These are phyloP conservation scores for Chlorociboria aeruginascens DNA, from an alignment of 495 filamentous ascomycete species.

Conservation along the genomic window DNA sequence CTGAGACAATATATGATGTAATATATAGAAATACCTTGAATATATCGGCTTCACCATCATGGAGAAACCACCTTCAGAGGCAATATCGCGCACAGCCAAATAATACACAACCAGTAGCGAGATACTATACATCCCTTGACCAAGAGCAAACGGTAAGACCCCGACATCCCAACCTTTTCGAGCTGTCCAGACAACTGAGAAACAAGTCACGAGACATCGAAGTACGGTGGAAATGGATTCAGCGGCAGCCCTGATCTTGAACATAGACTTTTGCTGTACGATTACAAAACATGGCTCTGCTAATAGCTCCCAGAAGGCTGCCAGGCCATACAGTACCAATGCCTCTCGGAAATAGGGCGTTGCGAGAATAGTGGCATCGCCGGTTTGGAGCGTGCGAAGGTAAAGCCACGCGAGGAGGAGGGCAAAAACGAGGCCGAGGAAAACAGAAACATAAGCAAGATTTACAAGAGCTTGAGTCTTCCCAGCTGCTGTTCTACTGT, in stretches of 20 bases:
- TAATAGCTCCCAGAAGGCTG: conserved; percentile 67
- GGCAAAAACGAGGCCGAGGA: conserved; percentile 55
- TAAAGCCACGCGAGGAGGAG: conserved; percentile 53
- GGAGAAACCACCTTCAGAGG: conserved; percentile 42
- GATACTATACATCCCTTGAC: conserved; percentile 67
- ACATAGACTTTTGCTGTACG: conserved; percentile 66
- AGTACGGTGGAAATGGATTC: conserved; percentile 69
- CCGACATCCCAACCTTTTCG: conserved; percentile 41
- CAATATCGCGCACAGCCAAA: conserved; percentile 31
- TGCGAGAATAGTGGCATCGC: conserved; percentile 29
- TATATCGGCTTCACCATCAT: conserved; percentile 25
- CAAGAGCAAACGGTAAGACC: conserved; percentile 78
- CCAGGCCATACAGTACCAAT: conserved; percentile 58
- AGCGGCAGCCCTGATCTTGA: conserved; percentile 64
- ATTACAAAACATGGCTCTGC: conserved; percentile 80
- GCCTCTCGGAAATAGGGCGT: conserved; percentile 50
- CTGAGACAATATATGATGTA: neutral
- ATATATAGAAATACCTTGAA: conserved; percentile 9
- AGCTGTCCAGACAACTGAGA: conserved; percentile 45
- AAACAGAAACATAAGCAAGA: conserved; percentile 66
- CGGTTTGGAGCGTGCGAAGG: conserved; percentile 27
- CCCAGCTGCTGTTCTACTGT: conserved; percentile 16
- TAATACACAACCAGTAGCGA: conserved; percentile 57
- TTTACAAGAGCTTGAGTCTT: conserved; percentile 68
- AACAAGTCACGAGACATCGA: conserved; percentile 62